These are phyloP conservation scores for Fusarium buharicum DNA, from an alignment of 2,329 filamentous ascomycete species.

Conservation along the genomic window DNA sequence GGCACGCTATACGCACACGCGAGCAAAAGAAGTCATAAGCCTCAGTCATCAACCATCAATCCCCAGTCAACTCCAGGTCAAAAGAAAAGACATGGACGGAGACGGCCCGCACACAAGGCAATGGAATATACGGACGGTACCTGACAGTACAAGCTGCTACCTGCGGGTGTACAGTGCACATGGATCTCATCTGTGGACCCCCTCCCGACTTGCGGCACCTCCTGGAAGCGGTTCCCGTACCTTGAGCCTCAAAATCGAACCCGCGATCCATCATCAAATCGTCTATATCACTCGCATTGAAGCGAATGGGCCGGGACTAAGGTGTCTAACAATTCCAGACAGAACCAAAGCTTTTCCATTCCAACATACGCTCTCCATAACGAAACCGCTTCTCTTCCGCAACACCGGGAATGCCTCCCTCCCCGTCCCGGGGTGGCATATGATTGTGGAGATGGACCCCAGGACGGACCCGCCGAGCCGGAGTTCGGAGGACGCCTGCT, in stretches of 20 bases:
- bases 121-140: conserved; percentile 17
- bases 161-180: conserved; percentile 10
- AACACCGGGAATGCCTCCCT: conserved; percentile 36
- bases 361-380: not conserved
- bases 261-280: conserved; percentile 2
- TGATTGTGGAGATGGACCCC: conserved; percentile 24
- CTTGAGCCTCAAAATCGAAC: conserved; percentile 24
- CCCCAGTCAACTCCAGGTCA: conserved; percentile 29
- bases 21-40: conserved; percentile 12
- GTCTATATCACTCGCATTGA: not conserved
- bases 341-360: not conserved
- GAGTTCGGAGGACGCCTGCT: conserved; percentile 41
- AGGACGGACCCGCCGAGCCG: conserved; percentile 39
- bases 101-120: conserved; percentile 13
- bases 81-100: conserved; percentile 16
- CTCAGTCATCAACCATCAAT: conserved; percentile 12
- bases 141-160: conserved; percentile 18
- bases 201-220: conserved; percentile 25
- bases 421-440: conserved; percentile 41
- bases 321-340: not conserved
- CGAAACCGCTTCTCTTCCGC: conserved; percentile 31
- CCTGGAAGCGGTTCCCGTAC: conserved; percentile 23
- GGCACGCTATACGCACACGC: conserved; percentile 4
- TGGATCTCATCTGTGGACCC: conserved; percentile 36
- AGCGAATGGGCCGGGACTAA: not conserved